Base-by-base conservation (phyloP, 805 yeast species). In the Metschnikowia similis region DNA sequence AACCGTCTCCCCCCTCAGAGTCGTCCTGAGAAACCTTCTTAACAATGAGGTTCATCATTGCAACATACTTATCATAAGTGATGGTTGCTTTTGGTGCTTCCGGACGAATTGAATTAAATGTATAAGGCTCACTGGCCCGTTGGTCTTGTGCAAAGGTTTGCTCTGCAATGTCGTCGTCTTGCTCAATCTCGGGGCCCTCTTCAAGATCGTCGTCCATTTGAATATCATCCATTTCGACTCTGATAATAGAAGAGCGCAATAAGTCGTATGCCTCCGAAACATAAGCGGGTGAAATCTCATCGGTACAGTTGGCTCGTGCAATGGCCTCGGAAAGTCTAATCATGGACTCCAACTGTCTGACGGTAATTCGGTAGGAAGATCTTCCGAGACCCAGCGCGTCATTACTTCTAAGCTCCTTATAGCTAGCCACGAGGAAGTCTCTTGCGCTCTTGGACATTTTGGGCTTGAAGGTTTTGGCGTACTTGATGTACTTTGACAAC, bases 241-340 rank as follows among this genome's bases (percentile, higher is more conserved):
- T 82, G 59, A 94, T 89, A 53, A 92, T 91, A 35, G 96, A 87
- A 69, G 89, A 96, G 65, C 94, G 82, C 59, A 94, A 75, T 54
- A 94, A 72, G 61, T 87, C 92, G 66, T 87, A 90, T 0, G 99
- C 99, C 65, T 94, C 98, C 2, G 91, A 86, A 41, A 92, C 98
- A 66, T 89, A 88, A 34, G 78, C 77, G 7, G 92, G 88, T 0
- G 92, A 83, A 48, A 90, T 85, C 54, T 83, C 90, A 55, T 88
- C 94, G 16, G 91, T 87, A 69, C 98, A 91, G 67, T 92, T 94
- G 28, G 98, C 97, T 57, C 96, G 79, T 1, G 99, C 98, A 68
- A 94, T 91, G 1, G 97, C 98, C 66, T 94, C 99, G 3, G 94
- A 84, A 51, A 94, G 76, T 64, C 99, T 81, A 57, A 94, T 85